A percentile compares a stretch with the other conserved stretches of the same genome.
phyloP scores from a whole-genome alignment of 1,284 basidiomycete genomes.

The Flammula alnicola region DNA sequence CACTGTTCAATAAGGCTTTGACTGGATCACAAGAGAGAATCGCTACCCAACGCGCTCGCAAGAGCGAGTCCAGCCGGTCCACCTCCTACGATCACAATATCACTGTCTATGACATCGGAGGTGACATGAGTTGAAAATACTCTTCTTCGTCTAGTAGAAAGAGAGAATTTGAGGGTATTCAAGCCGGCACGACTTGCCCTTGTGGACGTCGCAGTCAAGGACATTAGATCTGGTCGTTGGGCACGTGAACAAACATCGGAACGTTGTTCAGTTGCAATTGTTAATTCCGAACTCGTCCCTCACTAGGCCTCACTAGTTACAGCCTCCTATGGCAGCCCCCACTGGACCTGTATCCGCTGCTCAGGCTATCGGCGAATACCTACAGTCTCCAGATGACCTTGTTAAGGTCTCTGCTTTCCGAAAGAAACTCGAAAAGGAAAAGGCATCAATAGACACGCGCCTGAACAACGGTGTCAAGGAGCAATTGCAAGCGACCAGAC shows the following conservation, averaged over 20 bases:
- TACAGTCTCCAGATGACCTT: conserved; percentile 94
- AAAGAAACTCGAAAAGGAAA: conserved; percentile 96
- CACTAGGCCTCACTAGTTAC: conserved; percentile 2
- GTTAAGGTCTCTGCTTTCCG: conserved; percentile 88
- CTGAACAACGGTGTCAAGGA: conserved; percentile 93
- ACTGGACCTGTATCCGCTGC: conserved; percentile 67
- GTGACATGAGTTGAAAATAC: conserved; percentile 4
- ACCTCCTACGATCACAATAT: conserved; percentile 93
- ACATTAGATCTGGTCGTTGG: conserved; percentile 16
- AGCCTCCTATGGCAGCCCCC: conserved; percentile 45
- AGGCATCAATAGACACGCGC: conserved; percentile 92
- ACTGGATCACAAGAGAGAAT: conserved; percentile 4
- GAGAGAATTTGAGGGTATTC: conserved; percentile 4
- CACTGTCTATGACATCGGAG: conserved; percentile 55
- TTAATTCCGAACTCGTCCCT: neutral
- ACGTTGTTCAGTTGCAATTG: neutral
- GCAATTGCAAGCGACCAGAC: conserved; percentile 90
- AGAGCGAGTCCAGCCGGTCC: conserved; percentile 92
- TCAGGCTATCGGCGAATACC: conserved; percentile 83
- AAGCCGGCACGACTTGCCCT: conserved; percentile 15
- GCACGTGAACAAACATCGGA: conserved; percentile 20
- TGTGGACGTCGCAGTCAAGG: conserved; percentile 25
- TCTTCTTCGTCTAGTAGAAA: neutral
- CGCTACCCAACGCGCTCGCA: conserved; percentile 82
- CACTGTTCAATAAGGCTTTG: neutral